Evolutionary conservation across 192 early-diverging fungal species (phyloP), one percentile per base, ranked within the genome.

Genomic region (Piromyces finnis): DNA sequence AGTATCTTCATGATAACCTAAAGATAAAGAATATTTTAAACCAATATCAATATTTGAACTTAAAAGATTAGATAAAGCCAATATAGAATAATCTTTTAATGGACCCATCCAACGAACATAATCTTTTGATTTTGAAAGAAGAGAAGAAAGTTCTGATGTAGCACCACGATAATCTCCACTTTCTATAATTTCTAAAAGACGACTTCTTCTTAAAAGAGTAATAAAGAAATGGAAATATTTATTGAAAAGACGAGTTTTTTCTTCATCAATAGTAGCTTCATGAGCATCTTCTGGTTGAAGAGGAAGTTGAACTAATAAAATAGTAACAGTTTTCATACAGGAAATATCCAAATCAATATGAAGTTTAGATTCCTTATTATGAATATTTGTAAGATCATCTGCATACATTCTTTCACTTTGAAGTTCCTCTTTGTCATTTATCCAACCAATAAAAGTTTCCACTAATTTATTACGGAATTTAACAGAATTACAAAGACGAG

Each of bases 31-130:
- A 84, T 92, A 94, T 85, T 94, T 91, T 80, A 99, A 85, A 29
- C 95, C 96, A 77, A 95, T 91, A 83, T 97, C 96, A 78, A 98
- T 89, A 84, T 99, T 99, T 11, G 94, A 93, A 15, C 93, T 90
- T 28, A 99, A 84, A 82, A 99, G 89, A 82, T 97, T 94, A 28
- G 95, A 94, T 77, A 99, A 86, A 3, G 94, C 94, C 77, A 93
- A 88, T 84, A 98, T 95, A 9, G 94, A 92, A 77, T 91, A 90
- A n/a, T 96, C 94, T 84, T 94, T 94, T 30, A 96, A 81, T 28
- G 90, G 89, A 0, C 85, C 87, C 13, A 94, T 83, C 82, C 93
- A 89, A 32, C 89, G 88, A 17, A 90, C 83, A 78, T 84, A 88
- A 29, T 90, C 91, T 68, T 89, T 92, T 15, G 89, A 88, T 83